phyloP scores from a whole-genome alignment of 805 yeast genomes.

The Blastobotrys attinorum region DNA sequence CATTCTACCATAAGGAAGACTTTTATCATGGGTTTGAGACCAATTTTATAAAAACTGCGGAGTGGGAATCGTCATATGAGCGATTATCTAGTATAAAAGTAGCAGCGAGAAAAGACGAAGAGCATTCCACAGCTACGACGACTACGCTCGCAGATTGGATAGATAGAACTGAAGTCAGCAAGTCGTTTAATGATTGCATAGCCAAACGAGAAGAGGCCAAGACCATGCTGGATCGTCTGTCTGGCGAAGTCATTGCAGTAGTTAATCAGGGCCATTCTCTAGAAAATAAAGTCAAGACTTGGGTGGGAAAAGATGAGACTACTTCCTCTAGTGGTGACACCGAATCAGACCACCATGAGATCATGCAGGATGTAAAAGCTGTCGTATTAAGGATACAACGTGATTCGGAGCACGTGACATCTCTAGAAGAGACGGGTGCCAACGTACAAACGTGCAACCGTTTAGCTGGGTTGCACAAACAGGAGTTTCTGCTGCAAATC shows the following conservation, averaged over 20 bases:
- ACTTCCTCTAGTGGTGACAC: background rate
- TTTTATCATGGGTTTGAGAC: constrained; percentile 17
- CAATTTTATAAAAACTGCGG: constrained; percentile 9
- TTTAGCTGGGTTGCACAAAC: constrained; percentile 20
- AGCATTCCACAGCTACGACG: background rate
- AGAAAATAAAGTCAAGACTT: constrained; percentile 4
- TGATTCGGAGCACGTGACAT: constrained; percentile 21
- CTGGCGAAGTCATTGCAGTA: constrained; percentile 5
- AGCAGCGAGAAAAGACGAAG: constrained; percentile 1
- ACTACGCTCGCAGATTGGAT: constrained; percentile 1
- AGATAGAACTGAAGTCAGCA: constrained; percentile 10
- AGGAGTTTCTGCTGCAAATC: constrained; percentile 25
- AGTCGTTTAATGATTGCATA: background rate
- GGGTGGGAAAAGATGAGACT: constrained; percentile 6
- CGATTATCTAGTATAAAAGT: constrained; percentile 15
- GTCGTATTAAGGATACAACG: constrained; percentile 18
- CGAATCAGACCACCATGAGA: constrained; percentile 11
- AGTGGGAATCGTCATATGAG: constrained; percentile 11
- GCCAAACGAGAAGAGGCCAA: background rate
- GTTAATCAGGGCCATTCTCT: constrained; percentile 8
- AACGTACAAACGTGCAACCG: constrained; percentile 15
- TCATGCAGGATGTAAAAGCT: constrained; percentile 21
- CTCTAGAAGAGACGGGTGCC: constrained; percentile 14
- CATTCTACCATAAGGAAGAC: constrained; percentile 19
- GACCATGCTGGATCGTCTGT: background rate